Evolutionary conservation across 73 alveolate species (phyloP).

Genomic region (Paramecium octaurelia): DNA sequence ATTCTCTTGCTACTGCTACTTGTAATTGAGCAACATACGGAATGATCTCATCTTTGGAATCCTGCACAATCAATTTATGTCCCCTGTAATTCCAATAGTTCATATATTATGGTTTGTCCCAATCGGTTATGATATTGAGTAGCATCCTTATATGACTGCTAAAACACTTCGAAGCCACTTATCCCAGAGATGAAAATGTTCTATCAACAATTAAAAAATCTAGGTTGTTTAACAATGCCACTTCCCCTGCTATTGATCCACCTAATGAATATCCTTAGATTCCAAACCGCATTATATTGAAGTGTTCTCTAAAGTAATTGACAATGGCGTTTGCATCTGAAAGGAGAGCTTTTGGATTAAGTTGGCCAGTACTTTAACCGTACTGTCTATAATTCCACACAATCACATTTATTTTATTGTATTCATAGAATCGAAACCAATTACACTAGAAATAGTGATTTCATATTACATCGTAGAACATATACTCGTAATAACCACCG

Average conservation of each 20-base stretch:
- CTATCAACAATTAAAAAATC: constrained; percentile 29
- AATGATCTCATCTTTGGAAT: not conserved
- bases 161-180: not conserved
- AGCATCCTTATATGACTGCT: not conserved
- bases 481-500: constrained; percentile 75
- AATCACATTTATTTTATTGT: constrained; percentile 67
- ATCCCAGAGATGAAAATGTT: constrained; percentile 2
- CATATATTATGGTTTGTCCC: not conserved
- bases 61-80: not conserved
- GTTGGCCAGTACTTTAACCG: constrained; percentile 77
- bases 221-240: constrained; percentile 49
- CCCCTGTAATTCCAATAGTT: constrained; percentile 27
- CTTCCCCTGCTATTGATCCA: constrained; percentile 74
- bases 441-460: constrained; percentile 57
- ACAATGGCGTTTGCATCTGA: constrained; percentile 68
- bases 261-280: constrained; percentile 80
- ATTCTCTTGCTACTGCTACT: not conserved
- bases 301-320: constrained; percentile 64
- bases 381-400: constrained; percentile 84
- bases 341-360: constrained; percentile 60
- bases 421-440: constrained; percentile 73
- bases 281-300: constrained; percentile 56
- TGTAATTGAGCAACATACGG: not conserved
- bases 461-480: constrained; percentile 34
- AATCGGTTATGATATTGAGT: not conserved